Evolutionary conservation across 2,329 filamentous ascomycete genomes (phyloP).

Genomic region (Neonectria ditissima): DNA sequence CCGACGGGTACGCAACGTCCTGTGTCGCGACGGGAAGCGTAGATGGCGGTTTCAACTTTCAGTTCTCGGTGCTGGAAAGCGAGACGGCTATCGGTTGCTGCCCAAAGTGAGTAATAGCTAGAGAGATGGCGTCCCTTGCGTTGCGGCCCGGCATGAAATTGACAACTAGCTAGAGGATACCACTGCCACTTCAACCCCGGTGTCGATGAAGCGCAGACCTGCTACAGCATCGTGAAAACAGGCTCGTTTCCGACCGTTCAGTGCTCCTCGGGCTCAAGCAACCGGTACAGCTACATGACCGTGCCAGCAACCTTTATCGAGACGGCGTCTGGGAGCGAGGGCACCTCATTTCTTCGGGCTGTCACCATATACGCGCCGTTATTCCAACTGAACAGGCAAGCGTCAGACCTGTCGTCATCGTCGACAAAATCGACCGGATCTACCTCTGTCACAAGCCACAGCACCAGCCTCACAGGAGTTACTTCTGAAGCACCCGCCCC

Average conservation of each 20-base stretch:
- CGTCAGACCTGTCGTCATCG: constrained; percentile 37
- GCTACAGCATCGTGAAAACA: constrained; percentile 23
- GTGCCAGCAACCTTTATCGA: constrained; percentile 25
- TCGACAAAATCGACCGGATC: constrained; percentile 12
- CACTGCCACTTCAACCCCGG: constrained; percentile 8
- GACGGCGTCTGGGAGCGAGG: constrained; percentile 13
- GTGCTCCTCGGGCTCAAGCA: constrained; percentile 37
- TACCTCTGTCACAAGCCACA: constrained; percentile 1
- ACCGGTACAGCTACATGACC: constrained; percentile 28
- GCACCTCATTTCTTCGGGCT: constrained; percentile 9
- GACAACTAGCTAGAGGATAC: constrained; percentile 17
- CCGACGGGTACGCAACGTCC: constrained; percentile 47
- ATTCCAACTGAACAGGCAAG: constrained; percentile 46
- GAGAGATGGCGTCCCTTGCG: too few species aligned
- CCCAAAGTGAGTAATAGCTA: constrained; percentile 44
- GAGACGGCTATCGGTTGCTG: constrained; percentile 52
- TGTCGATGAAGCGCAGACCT: constrained; percentile 22
- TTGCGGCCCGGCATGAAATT: not conserved
- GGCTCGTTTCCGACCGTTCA: constrained; percentile 37
- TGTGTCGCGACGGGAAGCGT: constrained; percentile 47
- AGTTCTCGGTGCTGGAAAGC: constrained; percentile 41
- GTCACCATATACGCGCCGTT: constrained; percentile 44
- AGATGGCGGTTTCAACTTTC: constrained; percentile 40
- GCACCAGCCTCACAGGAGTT: not conserved
- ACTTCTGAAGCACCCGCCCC: not conserved